Evolutionary conservation across 495 filamentous ascomycete species (phyloP), one percentile per base, ranked within the genome.

Genomic region (Lasiosphaeria hispida): DNA sequence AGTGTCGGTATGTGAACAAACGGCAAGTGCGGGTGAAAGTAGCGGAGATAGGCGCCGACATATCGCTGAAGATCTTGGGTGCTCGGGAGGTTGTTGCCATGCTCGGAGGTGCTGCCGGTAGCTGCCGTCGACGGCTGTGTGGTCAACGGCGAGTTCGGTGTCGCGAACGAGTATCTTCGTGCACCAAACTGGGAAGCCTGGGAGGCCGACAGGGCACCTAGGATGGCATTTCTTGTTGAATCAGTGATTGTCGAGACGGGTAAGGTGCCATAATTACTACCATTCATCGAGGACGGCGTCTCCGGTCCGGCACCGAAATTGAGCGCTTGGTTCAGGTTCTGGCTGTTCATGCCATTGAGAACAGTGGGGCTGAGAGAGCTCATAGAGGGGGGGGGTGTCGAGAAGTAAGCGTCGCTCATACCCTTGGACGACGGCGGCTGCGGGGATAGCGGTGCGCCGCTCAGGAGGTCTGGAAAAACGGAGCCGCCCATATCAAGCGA

Each of bases 31-130:
- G 95, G 94, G 67, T 97, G 95, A 63, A 96, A 96, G 69, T 92
- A 96, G 63, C 87, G 86, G 60, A 98, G 87, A 76, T 97, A 98
- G 50, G 92, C 88, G 40, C 85, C 84, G 56, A 97, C 88, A 69
- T 90, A 97, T 62, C 94, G 89, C 69, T 96, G 91, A 57, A 98
- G 84, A 69, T 97, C 92, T 61, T 84, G 79, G n/a, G 92, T 96
- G 72, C 83, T 93, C 36, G 95, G 94, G 45, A 97, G 72, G 65
- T 65, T 80, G 60, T 68, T 70, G 45, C 62, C 57, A n/a, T 66
- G 76, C 64, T 84, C 79, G 65, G 76, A 64, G 60, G 67, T 71
- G 72, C 71, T 81, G 71, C 69, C 73, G n/a, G 11, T 39, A 30
- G 76, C 72, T 59, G 76, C 80, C 62, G 73, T 66, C 23, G 76